Conservation (phyloP, 148 eudicot species). For the Amaranthus hypochondriacus region DNA sequence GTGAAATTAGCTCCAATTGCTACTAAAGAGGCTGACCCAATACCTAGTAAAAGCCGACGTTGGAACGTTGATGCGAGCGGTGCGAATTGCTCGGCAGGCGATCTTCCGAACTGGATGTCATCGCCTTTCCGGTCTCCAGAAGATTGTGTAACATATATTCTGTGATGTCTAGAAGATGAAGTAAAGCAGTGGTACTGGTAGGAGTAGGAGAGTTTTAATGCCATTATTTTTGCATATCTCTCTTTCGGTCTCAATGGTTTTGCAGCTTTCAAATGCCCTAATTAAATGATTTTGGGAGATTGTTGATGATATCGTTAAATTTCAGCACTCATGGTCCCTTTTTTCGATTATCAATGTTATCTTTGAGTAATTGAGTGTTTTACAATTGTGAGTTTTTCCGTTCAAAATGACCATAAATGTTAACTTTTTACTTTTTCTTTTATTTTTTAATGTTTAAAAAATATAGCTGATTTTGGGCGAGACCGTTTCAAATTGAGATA, state of each 20-base stretch:
- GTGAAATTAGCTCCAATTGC: conserved; percentile 85
- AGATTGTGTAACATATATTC: conserved; percentile 35
- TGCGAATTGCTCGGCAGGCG: conserved; percentile 62
- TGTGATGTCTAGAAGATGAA: conserved; percentile 14
- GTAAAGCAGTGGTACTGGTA: background rate
- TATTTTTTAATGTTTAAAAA: too few relatives aligned
- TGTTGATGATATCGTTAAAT: background rate
- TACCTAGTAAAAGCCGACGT: conserved; percentile 61
- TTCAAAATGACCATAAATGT: too few relatives aligned
- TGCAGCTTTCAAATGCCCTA: too few relatives aligned
- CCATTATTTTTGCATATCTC: conserved; percentile 17
- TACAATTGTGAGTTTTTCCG: too few relatives aligned
- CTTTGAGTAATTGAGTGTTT: background rate
- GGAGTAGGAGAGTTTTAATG: conserved; percentile 22
- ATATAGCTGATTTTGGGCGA: too few relatives aligned
- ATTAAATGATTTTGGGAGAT: too few relatives aligned
- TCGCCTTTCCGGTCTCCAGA: conserved; percentile 40
- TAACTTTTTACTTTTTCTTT: too few relatives aligned
- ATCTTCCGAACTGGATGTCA: conserved; percentile 8
- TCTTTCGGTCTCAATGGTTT: too few relatives aligned
- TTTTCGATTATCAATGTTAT: background rate
- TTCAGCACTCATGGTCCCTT: too few relatives aligned
- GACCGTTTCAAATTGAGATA: too few relatives aligned
- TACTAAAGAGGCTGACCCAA: conserved; percentile 69
- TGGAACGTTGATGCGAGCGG: conserved; percentile 55